Conservation (phyloP, 352 stramenopile genomes). For the Globisporangium middletonii region DNA sequence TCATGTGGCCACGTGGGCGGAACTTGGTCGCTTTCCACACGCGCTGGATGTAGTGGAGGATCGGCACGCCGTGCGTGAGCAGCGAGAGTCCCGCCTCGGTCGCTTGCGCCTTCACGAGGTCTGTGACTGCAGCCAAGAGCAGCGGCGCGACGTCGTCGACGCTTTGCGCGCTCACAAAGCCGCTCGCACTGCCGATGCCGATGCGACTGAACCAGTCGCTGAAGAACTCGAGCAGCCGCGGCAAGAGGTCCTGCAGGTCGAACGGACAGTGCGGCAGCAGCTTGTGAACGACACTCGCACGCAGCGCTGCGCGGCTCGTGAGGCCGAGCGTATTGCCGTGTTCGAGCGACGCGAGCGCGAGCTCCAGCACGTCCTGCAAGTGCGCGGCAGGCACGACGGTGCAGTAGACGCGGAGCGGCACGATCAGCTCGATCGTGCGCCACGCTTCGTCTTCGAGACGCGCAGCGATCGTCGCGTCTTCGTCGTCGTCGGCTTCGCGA, state of each 20-base stretch:
- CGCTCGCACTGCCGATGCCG: conserved; percentile 19
- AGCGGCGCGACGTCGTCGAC: conserved; percentile 30
- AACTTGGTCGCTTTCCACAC: conserved; percentile 44
- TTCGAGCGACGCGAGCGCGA: conserved; percentile 48
- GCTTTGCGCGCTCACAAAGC: conserved; percentile 4
- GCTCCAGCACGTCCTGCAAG: conserved; percentile 47
- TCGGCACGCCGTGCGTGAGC: conserved; percentile 27
- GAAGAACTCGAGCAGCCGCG: conserved; percentile 36
- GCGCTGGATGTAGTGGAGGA: conserved; percentile 61
- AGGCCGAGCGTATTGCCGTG: conserved; percentile 11
- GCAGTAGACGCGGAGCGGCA: conserved; percentile 65
- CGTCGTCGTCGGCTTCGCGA: conserved; percentile 21
- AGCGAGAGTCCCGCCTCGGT: conserved; percentile 34
- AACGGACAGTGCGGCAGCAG: conserved; percentile 56
- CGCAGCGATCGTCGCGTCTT: conserved; percentile 19
- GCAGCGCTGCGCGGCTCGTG: conserved; percentile 10
- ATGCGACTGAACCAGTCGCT: conserved; percentile 40
- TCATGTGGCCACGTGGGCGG: conserved; percentile 23
- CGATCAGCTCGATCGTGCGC: conserved; percentile 48
- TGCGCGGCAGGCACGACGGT: conserved; percentile 43
- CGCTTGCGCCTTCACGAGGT: conserved; percentile 38
- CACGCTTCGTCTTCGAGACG: conserved; percentile 65
- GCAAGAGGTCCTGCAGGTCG: conserved; percentile 45
- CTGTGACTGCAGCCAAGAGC: conserved; percentile 49
- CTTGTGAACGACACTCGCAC: conserved; percentile 29